Percentiles rank a stretch among this genome's conserved stretches.
Conservation (phyloP, 1,284 basidiomycete species). For the Earliella scabrosa region DNA sequence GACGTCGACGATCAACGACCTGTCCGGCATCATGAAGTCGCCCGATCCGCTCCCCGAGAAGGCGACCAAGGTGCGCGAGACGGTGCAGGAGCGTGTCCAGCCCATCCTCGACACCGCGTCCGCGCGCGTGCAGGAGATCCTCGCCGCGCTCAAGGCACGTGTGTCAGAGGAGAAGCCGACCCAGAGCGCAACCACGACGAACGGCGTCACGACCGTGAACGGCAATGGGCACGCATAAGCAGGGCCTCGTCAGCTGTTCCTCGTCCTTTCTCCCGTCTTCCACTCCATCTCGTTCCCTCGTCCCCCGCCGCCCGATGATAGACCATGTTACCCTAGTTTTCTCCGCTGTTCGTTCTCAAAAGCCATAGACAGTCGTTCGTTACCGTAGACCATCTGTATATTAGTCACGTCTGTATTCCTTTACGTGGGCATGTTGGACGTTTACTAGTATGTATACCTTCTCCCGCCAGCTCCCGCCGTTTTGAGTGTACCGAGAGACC, state of each 20-base stretch:
- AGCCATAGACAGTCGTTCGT: conserved; percentile 15
- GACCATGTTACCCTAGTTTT: conserved; percentile 2
- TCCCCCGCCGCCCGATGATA: not conserved
- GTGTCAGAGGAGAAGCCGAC: conserved; percentile 30
- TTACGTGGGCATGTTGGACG: not conserved
- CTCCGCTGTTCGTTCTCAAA: not conserved
- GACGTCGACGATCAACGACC: conserved; percentile 50
- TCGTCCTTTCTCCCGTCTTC: not conserved
- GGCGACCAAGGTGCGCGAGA: conserved; percentile 54
- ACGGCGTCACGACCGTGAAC: conserved; percentile 17
- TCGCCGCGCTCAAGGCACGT: conserved; percentile 33
- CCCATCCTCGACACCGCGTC: conserved; percentile 55
- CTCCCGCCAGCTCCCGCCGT: not conserved
- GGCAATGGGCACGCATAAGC: conserved; percentile 3
- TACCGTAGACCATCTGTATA: conserved; percentile 25
- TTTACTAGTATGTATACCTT: not conserved
- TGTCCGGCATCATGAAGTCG: conserved; percentile 55
- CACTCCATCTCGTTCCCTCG: not conserved
- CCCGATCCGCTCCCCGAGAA: conserved; percentile 66
- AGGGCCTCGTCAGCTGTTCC: not conserved
- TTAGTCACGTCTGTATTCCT: conserved; percentile 13
- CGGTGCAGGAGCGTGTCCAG: conserved; percentile 59
- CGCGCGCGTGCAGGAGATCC: conserved; percentile 37
- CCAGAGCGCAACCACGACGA: conserved; percentile 21
- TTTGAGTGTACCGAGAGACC: not conserved